A percentile compares a stretch with the other conserved stretches of the same genome.
phyloP scores from a whole-genome alignment of 1,139 yeast species.

The Candida tunisiensis region DNA sequence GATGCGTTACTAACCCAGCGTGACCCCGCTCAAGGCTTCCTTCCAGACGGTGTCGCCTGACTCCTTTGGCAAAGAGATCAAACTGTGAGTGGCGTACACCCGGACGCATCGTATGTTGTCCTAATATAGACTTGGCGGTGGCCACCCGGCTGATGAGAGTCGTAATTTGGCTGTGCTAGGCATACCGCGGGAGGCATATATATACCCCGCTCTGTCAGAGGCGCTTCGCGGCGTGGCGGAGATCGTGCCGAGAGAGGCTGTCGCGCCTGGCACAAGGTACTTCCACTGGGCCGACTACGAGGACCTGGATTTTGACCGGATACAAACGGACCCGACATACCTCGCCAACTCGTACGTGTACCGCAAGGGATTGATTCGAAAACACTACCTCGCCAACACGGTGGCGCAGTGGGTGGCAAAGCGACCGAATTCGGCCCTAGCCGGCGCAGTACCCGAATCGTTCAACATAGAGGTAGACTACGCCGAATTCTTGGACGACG shows the following conservation, averaged over 20 bases:
- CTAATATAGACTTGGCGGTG: not conserved
- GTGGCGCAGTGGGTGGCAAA: conserved; percentile 58
- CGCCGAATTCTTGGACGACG: conserved; percentile 89
- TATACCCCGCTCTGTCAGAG: no score
- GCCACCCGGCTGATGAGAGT: no score
- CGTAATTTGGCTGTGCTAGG: no score
- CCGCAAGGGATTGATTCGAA: conserved; percentile 69
- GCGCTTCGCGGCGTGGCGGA: no score
- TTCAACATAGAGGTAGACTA: conserved; percentile 81
- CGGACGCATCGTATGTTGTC: not conserved
- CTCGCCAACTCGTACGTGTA: conserved; percentile 69
- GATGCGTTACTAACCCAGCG: conserved; percentile 25
- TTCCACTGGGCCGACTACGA: conserved; percentile 88
- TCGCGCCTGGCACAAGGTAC: conserved; percentile 14
- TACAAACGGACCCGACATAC: conserved; percentile 32
- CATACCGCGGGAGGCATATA: no score
- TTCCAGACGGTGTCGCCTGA: conserved; percentile 45
- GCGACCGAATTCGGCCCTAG: conserved; percentile 49
- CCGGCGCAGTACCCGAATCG: conserved; percentile 51
- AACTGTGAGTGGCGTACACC: conserved; percentile 11
- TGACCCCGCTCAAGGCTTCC: conserved; percentile 71
- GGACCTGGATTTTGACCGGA: conserved; percentile 57
- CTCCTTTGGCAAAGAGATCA: conserved; percentile 44
- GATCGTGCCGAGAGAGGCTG: no score
- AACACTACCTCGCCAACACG: conserved; percentile 74